Evolutionary conservation across 2,329 filamentous ascomycete species (phyloP), one percentile per base, ranked within the genome.

Genomic region (Neonectria neomacrospora): DNA sequence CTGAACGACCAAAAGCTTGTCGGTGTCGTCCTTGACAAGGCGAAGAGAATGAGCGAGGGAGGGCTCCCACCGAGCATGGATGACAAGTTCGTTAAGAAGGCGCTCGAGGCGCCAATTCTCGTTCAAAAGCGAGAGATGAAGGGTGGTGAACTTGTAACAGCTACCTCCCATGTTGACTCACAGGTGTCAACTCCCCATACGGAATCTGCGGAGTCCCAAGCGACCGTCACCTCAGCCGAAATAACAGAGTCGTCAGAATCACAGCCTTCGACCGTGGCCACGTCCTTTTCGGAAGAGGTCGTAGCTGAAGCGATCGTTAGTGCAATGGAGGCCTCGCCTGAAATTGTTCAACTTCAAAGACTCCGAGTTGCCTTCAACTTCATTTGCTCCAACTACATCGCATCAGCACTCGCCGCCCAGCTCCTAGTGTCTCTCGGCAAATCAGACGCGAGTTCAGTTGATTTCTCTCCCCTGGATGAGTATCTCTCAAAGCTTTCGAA

Each of bases 1-100:
- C 80, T 97, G 23, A 96, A 85, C 70, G 85, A 91, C 72, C 80
- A 83, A 12, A 97, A 94, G 74, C 84, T 97, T 1, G 73, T 91
- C 7, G 74, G 78, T 2, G 83, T 90, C 58, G 74, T 98, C 1
- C 66, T 94, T 7, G 74, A 78, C 18, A 98, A 97, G 77, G 93
- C 94, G 5, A 83, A 84, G 64, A 83, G 83, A 5, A 91, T 96
- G 84, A 83, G 84, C n/a, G 78, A 80, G 5, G 81, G 79, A 1
- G 88, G 89, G 0, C 80, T 98, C 10, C 94, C 96, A 2, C 80
- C 82, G 7, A 97, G 91, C 70, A 86, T 99, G 84, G 95, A 97
- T 75, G 91, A 96, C 50, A 90, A 88, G 44, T 96, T 97, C 70
- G 88, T 99, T 9, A 86, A 84, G 54, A 90, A 90, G 72, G 86